Base-by-base conservation (phyloP, 805 yeast genomes). In the Suhomyces sp. region DNA sequence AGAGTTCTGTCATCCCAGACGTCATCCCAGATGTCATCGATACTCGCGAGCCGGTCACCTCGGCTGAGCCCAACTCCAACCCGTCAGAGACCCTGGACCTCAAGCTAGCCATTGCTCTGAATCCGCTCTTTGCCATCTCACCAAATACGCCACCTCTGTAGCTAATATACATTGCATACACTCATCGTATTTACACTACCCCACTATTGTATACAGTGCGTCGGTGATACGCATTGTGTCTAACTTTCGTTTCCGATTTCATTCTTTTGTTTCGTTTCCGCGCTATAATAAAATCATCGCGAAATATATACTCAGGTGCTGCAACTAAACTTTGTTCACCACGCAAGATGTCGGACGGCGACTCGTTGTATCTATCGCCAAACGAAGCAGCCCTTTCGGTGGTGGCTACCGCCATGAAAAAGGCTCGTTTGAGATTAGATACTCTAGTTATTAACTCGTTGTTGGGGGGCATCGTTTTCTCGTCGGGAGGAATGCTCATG, bases 391-490 rank as follows among this genome's bases (percentile, higher is more conserved):
- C 94, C 0, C 68, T 88, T 48, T 94, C 96, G 0, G 86, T 87
- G 41, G 93, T 88, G 17, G 96, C 96, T 7, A 88, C 94, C 0
- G 77, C 90, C 2, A 88, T 88, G 94, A 88, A 88, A 67, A 88
- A 88, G 62, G 80, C 92, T 4, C 76, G 96, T 66, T 76, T 87
- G 27, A 77, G 83, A 57, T 58, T 83, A 4, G 86, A 84, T 53
- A 77, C 85, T 0, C 64, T 88, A n/a, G 57, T 82, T 0, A 61
- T 87, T 19, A 87, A 87, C 63, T 83, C 91, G 0, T 65, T 87
- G 5, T 71, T 86, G 55, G 96, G 91, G 4, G 94, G 90, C 0
- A 57, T 86, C 1, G 65, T 88, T 4, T 88, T 88, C 66, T 70
- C 86, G 40, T 71, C 85, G 2, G 94, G 94, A 9, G 89, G 92